Evolutionary conservation across 2,329 filamentous ascomycete species (phyloP).

Genomic region (Thyridium curvatum): DNA sequence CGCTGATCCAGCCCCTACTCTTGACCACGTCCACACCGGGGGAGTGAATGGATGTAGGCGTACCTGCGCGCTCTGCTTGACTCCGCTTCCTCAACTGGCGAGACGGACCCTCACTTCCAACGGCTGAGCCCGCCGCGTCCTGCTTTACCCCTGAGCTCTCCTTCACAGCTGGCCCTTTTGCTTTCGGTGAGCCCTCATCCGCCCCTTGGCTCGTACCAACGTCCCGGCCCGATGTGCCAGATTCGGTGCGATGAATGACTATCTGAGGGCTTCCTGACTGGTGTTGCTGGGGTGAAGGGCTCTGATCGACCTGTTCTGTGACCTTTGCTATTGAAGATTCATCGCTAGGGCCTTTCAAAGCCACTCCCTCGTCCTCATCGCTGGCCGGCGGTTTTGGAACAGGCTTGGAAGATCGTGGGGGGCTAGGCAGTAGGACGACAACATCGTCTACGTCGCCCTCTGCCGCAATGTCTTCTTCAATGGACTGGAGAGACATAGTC

Average conservation of each 20-base stretch:
- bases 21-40: conserved; percentile 11
- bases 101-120: too few species aligned
- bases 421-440: conserved; percentile 15
- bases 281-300: not conserved
- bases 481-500: conserved; percentile 36
- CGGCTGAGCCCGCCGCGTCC: too few species aligned
- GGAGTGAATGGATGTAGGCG: conserved; percentile 13
- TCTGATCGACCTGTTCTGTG: conserved; percentile 2
- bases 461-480: conserved; percentile 31
- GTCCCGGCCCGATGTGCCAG: too few species aligned
- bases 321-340: conserved; percentile 10
- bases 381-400: conserved; percentile 13
- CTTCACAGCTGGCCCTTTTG: too few species aligned
- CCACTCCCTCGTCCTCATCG: conserved; percentile 36
- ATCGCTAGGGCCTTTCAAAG: conserved; percentile 18
- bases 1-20: conserved; percentile 21
- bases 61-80: conserved; percentile 7
- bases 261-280: not conserved
- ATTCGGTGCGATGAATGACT: too few species aligned
- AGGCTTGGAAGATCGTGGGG: conserved; percentile 9
- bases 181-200: too few species aligned
- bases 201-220: too few species aligned
- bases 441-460: conserved; percentile 10
- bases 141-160: too few species aligned
- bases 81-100: conserved; percentile 10